Evolutionary conservation across 257 asterid species (phyloP), one percentile per base, ranked within the genome.

Genomic region (Gardenia jasminoides): DNA sequence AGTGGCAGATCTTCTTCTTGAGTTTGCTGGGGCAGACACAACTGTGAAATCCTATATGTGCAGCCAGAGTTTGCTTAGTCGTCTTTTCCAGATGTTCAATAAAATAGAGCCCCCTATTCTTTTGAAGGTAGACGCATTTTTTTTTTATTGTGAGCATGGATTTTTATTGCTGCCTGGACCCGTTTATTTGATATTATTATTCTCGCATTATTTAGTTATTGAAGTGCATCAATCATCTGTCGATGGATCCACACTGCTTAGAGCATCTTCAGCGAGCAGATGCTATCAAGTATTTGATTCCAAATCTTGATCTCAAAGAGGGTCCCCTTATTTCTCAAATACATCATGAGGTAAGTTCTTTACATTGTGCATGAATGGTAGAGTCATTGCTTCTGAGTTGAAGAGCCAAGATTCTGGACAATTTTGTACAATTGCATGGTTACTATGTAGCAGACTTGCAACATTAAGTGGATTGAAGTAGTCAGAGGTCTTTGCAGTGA

Each of bases 231-330:
- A 94, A 93, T 85, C 92, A 91, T 86, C 91, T 96, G 72, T 96
- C 99, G 58, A 92, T 97, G 58, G 99, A 96, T 82, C 97, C 98
- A 73, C 97, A 93, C 83, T 96, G 99, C 88, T 86, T 96, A 78
- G 97, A 93, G 78, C 89, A 92, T 89, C 98, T 96, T 82, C 99
- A 96, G 90, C 90, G 97, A 76, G 98, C 99, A 41, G 98, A 93
- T 84, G 97, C 99, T 73, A 91, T 96, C 82, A 92, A 89, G 81
- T 89, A 96, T 89, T 90, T 96, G 91, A 93, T 96, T 82, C 99
- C 99, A 26, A 96, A 93, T 82, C 99, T 96, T 84, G 98, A 91
- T 84, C 97, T 93, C 79, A 96, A 87, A 87, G 98, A 96, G 78
- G 98, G 97, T 72, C 85, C 96, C 80, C 96, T 93, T 82, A 93